phyloP scores from a whole-genome alignment of 2,329 filamentous ascomycete species.

The Fusarium armeniacum region DNA sequence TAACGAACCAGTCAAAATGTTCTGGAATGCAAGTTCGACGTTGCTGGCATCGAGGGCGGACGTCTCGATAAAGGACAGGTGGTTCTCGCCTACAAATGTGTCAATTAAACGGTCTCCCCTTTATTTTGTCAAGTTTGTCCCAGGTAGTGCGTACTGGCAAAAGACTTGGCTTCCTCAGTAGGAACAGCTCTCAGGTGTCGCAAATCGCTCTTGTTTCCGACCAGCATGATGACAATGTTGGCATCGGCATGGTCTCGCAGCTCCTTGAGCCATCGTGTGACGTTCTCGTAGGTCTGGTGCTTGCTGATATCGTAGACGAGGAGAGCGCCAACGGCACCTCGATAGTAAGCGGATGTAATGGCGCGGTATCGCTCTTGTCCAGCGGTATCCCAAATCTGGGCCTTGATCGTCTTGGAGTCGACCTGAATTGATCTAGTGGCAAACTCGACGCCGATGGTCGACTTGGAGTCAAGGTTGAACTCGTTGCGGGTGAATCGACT shows the following conservation, averaged over 20 bases:
- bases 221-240: conserved; percentile 99
- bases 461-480: conserved; percentile 99
- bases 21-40: conserved; percentile 98
- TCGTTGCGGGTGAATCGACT: conserved; percentile 99
- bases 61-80: conserved; percentile 98
- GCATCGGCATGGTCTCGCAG: conserved; percentile 97
- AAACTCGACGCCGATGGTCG: conserved; percentile 99
- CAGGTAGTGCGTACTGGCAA: conserved; percentile 79
- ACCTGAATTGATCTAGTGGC: conserved; percentile 98
- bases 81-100: conserved; percentile 82
- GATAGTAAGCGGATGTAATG: conserved; percentile 99
- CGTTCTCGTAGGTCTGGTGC: conserved; percentile 99
- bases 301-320: conserved; percentile 99
- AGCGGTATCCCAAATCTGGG: conserved; percentile 99
- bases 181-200: conserved; percentile 96
- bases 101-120: conserved; percentile 34
- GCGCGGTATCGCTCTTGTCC: conserved; percentile 99
- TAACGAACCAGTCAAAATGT: conserved; percentile 92
- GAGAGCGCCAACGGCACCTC: conserved; percentile 94
- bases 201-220: conserved; percentile 99
- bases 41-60: conserved; percentile 99
- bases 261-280: conserved; percentile 99
- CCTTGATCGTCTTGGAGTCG: conserved; percentile 99
- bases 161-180: conserved; percentile 97
- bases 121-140: conserved; percentile 10